Conservation (phyloP, 2,329 filamentous ascomycete species). For the Thelonectria rubi region DNA sequence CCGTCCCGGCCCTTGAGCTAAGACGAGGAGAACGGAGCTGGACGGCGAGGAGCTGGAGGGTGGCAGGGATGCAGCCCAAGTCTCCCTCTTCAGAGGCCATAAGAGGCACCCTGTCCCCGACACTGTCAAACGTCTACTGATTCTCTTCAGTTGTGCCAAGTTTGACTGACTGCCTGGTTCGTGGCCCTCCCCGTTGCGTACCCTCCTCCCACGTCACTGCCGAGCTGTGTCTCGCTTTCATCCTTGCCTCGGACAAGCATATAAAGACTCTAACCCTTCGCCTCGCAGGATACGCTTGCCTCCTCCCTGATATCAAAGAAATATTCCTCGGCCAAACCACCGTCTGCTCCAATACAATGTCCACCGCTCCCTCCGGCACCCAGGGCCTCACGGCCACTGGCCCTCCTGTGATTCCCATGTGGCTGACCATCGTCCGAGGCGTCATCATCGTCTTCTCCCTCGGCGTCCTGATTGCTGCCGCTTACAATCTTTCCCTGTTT, state of each 20-base stretch:
- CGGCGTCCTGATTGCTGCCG: constrained; percentile 51
- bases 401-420: constrained; percentile 49
- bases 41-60: not conserved
- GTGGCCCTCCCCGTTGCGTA: not conserved
- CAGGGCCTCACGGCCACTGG: constrained; percentile 49
- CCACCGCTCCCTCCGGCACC: constrained; percentile 21
- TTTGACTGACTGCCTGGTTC: constrained; percentile 2
- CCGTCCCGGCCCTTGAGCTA: not conserved
- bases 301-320: constrained; percentile 7
- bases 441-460: constrained; percentile 52
- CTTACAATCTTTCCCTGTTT: constrained; percentile 52
- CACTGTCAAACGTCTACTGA: not conserved
- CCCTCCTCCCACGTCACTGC: not conserved
- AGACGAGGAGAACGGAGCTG: not conserved
- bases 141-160: constrained; percentile 2
- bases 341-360: constrained; percentile 13
- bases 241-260: not conserved
- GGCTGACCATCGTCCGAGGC: constrained; percentile 50
- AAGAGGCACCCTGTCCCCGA: constrained; percentile 3
- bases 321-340: not conserved
- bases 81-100: not conserved
- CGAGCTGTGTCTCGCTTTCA: too few relatives aligned
- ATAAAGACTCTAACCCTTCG: not conserved
- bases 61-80: not conserved
- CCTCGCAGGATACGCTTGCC: not conserved